Evolutionary conservation across 805 yeast species (phyloP).

Genomic region (Allodekkera sacchari): DNA sequence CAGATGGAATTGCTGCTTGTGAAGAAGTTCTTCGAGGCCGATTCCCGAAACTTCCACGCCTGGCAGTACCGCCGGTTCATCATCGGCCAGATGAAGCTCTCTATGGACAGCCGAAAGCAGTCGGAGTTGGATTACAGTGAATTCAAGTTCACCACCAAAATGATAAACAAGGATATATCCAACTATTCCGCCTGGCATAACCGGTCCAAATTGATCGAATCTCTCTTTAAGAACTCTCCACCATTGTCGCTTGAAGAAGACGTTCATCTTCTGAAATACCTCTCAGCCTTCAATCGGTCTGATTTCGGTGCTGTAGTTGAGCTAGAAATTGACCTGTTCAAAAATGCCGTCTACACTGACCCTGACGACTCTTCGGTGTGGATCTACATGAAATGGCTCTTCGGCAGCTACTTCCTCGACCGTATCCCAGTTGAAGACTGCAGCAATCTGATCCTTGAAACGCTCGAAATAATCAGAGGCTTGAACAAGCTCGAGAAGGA

Average conservation of each 20-base stretch:
- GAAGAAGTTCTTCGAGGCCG: constrained; percentile 56
- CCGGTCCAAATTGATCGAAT: constrained; percentile 60
- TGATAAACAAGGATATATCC: constrained; percentile 77
- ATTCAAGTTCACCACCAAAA: constrained; percentile 66
- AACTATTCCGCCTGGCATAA: constrained; percentile 97
- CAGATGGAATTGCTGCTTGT: constrained; percentile 62
- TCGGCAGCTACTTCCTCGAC: constrained; percentile 34
- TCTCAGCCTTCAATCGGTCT: constrained; percentile 11
- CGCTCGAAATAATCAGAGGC: constrained; percentile 45
- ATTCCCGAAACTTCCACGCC: constrained; percentile 85
- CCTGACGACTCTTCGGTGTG: constrained; percentile 92
- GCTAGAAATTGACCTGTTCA: constrained; percentile 59
- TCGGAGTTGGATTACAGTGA: constrained; percentile 36
- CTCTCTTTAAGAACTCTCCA: constrained; percentile 29
- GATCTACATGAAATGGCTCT: constrained; percentile 81
- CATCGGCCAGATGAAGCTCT: constrained; percentile 27
- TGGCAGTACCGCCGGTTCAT: constrained; percentile 89
- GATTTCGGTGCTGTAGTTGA: constrained; percentile 27
- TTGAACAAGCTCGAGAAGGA: constrained; percentile 67
- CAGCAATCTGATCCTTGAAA: constrained; percentile 31
- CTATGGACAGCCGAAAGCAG: constrained; percentile 5
- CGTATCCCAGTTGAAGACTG: constrained; percentile 25
- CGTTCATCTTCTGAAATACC: constrained; percentile 5
- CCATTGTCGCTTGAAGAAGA: constrained; percentile 5
- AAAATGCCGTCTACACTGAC: constrained; percentile 84